phyloP scores from a whole-genome alignment of 768 basidiomycete genomes.

The Hypholoma fasciculare region DNA sequence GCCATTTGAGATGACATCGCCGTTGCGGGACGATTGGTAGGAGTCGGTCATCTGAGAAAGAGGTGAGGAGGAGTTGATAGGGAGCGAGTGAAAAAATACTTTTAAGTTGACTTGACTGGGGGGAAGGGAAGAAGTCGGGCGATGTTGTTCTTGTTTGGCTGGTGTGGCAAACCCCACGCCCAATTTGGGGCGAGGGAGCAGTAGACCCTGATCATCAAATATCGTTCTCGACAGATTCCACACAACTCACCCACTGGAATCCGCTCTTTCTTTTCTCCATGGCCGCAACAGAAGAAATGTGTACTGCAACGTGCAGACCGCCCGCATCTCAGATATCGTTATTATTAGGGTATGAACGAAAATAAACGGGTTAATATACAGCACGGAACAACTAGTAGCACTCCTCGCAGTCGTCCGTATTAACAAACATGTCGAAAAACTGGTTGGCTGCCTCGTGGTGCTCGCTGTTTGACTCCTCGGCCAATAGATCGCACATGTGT shows the following conservation, averaged over 20 bases:
- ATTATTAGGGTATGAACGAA: slow-evolving; percentile 6
- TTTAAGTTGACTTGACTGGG: slow-evolving; percentile 52
- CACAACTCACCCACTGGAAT: slow-evolving; percentile 31
- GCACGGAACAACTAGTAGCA: background rate
- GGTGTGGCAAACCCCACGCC: slow-evolving; percentile 35
- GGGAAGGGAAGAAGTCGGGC: slow-evolving; percentile 52
- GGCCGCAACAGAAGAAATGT: background rate
- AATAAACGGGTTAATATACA: slow-evolving; percentile 1
- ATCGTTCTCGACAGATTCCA: background rate
- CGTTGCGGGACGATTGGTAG: slow-evolving; percentile 66
- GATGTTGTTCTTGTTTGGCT: slow-evolving; percentile 50
- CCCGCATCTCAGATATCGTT: background rate
- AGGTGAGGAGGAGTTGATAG: slow-evolving; percentile 28
- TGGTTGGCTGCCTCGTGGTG: slow-evolving; percentile 3
- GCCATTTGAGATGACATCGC: slow-evolving; percentile 62
- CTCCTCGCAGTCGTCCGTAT: slow-evolving; percentile 10
- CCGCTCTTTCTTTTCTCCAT: slow-evolving; percentile 16
- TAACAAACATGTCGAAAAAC: slow-evolving; percentile 17
- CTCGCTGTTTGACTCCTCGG: background rate
- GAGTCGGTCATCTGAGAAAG: slow-evolving; percentile 69
- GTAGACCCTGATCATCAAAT: slow-evolving; percentile 33
- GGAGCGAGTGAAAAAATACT: slow-evolving; percentile 43
- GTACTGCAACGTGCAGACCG: slow-evolving; percentile 1
- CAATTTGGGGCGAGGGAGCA: slow-evolving; percentile 55
- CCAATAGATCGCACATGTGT: too few species aligned